Percentiles rank a stretch among this genome's conserved stretches.
phyloP scores from a whole-genome alignment of 805 yeast species.

The Ogataea nonfermentans region DNA sequence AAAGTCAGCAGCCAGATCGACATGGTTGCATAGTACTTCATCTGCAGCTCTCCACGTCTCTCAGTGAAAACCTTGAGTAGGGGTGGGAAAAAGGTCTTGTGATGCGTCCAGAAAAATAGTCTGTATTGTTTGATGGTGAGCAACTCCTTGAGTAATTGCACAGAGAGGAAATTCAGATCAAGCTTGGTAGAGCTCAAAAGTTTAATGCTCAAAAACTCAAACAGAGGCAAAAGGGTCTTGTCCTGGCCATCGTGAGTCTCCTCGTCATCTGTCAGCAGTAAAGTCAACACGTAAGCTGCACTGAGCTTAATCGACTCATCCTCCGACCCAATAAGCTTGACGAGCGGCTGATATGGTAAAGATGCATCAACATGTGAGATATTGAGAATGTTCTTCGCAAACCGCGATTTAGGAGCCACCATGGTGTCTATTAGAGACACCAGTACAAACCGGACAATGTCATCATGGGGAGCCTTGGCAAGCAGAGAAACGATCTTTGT shows the following conservation, averaged over 20 bases:
- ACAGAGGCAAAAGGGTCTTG: slow-evolving; percentile 39
- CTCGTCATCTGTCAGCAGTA: slow-evolving; percentile 39
- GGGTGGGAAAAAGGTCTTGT: slow-evolving; percentile 45
- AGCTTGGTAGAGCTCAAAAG: slow-evolving; percentile 36
- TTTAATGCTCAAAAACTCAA: slow-evolving; percentile 35
- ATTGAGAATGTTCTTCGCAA: slow-evolving; percentile 35
- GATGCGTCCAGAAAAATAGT: slow-evolving; percentile 45
- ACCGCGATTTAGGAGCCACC: slow-evolving; percentile 30
- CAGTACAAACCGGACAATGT: slow-evolving; percentile 61
- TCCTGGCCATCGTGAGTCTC: slow-evolving; percentile 24
- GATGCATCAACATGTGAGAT: slow-evolving; percentile 41
- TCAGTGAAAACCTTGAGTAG: slow-evolving; percentile 46
- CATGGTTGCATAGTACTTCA: slow-evolving; percentile 76
- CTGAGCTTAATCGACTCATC: slow-evolving; percentile 60
- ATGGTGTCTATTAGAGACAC: slow-evolving; percentile 61
- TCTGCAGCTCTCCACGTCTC: slow-evolving; percentile 60
- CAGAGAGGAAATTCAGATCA: slow-evolving; percentile 57
- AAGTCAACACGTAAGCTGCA: slow-evolving; percentile 51
- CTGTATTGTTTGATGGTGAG: slow-evolving; percentile 55
- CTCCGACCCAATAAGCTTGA: slow-evolving; percentile 47
- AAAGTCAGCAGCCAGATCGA: slow-evolving; percentile 85
- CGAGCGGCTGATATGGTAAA: slow-evolving; percentile 53
- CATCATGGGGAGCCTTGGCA: slow-evolving; percentile 54
- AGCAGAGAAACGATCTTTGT: slow-evolving; percentile 54
- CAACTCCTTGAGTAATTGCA: slow-evolving; percentile 65